Base-by-base conservation (phyloP, 331 rosid species). In the Pyracantha coccinea region DNA sequence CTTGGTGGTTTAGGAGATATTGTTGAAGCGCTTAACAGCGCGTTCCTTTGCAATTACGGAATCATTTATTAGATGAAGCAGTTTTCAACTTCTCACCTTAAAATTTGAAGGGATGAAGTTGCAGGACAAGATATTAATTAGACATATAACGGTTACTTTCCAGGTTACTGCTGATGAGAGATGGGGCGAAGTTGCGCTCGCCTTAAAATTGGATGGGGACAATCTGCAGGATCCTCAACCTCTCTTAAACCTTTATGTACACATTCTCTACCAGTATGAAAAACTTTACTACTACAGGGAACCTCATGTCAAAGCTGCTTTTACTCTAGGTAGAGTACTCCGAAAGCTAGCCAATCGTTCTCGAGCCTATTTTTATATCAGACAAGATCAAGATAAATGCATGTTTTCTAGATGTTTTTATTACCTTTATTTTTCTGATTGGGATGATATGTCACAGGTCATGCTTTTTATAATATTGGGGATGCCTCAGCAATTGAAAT, bases 251-350 rank as follows among this genome's bases (percentile, higher is more conserved):
- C 79, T 63, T 28, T 82, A 82, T 61, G 79, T 76, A 12, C 41
- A 52, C 41, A 73, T 82, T 41, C 82, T 77, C 64, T 82, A 45
- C 71, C 72, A 77, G 69, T 77, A 73, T 77, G 85, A 82, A 77
- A 82, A 77, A 31, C 74, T 73, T 53, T 82, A 68, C 77, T 72
- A 47, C 58, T 81, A 77, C 74, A 77, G 85, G 61, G 81, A 71
- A 16, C 71, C 75, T 61, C 67, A 32, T 2, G 77, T 63, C 33
- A 81, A 81, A 58, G 69, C 33, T 19, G 65, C 68, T 35, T 24
- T 28, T 20, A 24, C 53, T 66, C 38, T 67, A 69, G 80, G 80
- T 80, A 61, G 23, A 41, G 17, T 35, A 10, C 20, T 52, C 57
- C 20, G n/a, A n/a, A n/a, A n/a, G n/a, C n/a, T 55, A 3, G 61